These are phyloP conservation scores for Fagus crenata DNA, from an alignment of 306 rosid species.

Conservation along the genomic window DNA sequence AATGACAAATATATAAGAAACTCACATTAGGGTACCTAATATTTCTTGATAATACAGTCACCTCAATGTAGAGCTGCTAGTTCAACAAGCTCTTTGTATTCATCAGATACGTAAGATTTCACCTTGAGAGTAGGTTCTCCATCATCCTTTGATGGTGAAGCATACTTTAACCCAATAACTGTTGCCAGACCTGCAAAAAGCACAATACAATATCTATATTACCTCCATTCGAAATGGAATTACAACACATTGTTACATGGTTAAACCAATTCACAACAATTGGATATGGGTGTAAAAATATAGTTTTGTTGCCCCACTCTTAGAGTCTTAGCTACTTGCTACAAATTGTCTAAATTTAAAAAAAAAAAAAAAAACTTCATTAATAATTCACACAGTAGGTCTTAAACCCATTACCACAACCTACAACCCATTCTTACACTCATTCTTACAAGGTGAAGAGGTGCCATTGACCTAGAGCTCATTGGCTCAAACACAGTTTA, in stretches of 20 bases:
- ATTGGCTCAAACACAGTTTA: neutral
- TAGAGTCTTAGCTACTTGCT: too few species aligned
- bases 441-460: neutral
- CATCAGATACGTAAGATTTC: conserved; percentile 58
- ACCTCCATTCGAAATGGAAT: neutral
- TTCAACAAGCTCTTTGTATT: conserved; percentile 65
- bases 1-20: neutral
- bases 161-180: conserved; percentile 76
- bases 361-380: neutral
- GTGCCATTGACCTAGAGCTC: neutral
- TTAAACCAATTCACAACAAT: neutral
- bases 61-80: conserved; percentile 58
- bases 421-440: neutral
- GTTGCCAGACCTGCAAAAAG: conserved; percentile 65
- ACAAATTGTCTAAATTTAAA: neutral
- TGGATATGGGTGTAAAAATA: neutral
- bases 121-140: conserved; percentile 58
- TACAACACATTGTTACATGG: neutral
- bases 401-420: neutral
- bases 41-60: neutral
- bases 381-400: neutral
- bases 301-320: neutral
- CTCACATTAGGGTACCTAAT: neutral
- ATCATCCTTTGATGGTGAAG: conserved; percentile 55
- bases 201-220: neutral